Evolutionary conservation across 2,329 filamentous ascomycete species (phyloP).

Genomic region (Podosphaera fusca): DNA sequence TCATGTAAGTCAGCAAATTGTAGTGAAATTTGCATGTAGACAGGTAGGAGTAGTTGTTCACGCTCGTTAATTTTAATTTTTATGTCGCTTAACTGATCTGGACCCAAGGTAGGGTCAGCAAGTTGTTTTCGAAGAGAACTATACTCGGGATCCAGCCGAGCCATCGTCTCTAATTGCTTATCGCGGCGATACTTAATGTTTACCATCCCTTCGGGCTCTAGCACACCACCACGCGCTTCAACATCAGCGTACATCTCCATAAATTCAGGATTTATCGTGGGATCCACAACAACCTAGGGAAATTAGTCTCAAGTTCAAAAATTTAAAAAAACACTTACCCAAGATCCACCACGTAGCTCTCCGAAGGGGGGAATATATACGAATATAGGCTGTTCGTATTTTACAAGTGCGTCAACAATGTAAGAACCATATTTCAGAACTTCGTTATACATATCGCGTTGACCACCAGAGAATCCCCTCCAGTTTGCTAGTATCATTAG

Average conservation of each 20-base stretch:
- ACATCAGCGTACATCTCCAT: constrained; percentile 99
- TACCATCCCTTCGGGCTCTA: constrained; percentile 94
- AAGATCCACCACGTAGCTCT: constrained; percentile 94
- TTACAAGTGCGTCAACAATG: constrained; percentile 94
- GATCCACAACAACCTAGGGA: constrained; percentile 67
- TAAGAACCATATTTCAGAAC: constrained; percentile 98
- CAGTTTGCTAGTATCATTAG: constrained; percentile 99
- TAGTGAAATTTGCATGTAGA: constrained; percentile 85
- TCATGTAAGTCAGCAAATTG: constrained; percentile 97
- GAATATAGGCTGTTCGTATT: constrained; percentile 96
- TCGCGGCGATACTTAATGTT: constrained; percentile 98
- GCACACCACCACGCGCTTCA: constrained; percentile 83
- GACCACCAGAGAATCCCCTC: constrained; percentile 98
- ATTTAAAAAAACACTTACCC: constrained; percentile 28
- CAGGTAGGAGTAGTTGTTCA: constrained; percentile 71
- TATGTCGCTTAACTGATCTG: constrained; percentile 54
- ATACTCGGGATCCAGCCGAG: constrained; percentile 70
- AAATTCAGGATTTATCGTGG: constrained; percentile 82
- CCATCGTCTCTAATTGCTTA: constrained; percentile 94
- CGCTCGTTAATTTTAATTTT: constrained; percentile 67
- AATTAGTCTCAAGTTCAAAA: constrained; percentile 14
- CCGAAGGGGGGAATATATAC: constrained; percentile 95
- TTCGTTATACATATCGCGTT: constrained; percentile 99
- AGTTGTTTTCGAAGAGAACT: constrained; percentile 63
- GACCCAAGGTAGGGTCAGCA: constrained; percentile 35